Evolutionary conservation across 1,284 basidiomycete genomes (phyloP).

Genomic region (Cryptococcus neoformans): DNA sequence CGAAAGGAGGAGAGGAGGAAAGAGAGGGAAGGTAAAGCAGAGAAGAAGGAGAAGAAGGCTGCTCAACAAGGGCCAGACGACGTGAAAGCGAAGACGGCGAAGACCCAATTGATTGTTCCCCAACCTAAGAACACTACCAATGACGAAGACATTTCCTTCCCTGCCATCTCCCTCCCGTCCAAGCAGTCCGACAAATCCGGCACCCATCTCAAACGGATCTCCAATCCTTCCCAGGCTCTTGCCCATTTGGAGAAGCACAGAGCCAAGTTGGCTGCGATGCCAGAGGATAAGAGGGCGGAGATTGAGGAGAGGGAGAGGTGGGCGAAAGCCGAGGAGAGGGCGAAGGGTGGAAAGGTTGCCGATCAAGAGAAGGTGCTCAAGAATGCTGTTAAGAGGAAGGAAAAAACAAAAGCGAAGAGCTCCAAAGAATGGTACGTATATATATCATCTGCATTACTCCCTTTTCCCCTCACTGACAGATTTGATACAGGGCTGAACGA

Average conservation of each 20-base stretch:
- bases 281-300: conserved; percentile 73
- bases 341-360: conserved; percentile 80
- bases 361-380: conserved; percentile 78
- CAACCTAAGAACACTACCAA: conserved; percentile 37
- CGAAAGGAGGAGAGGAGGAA: conserved; percentile 72
- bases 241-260: conserved; percentile 70
- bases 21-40: conserved; percentile 50
- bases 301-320: conserved; percentile 76
- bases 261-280: conserved; percentile 65
- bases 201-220: conserved; percentile 51
- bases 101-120: conserved; percentile 62
- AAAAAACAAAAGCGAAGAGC: conserved; percentile 78
- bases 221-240: conserved; percentile 80
- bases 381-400: conserved; percentile 84
- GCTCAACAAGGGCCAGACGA: conserved; percentile 35
- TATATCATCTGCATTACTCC: neutral
- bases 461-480: neutral
- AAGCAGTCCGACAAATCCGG: conserved; percentile 54
- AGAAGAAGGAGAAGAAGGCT: conserved; percentile 22
- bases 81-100: conserved; percentile 8
- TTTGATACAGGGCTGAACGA: conserved; percentile 65
- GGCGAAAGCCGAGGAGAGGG: conserved; percentile 77
- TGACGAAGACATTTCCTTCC: conserved; percentile 60
- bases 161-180: conserved; percentile 56
- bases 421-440: conserved; percentile 73